Base-by-base conservation (phyloP, 345 rosid species). In the Noccaea caerulescens region DNA sequence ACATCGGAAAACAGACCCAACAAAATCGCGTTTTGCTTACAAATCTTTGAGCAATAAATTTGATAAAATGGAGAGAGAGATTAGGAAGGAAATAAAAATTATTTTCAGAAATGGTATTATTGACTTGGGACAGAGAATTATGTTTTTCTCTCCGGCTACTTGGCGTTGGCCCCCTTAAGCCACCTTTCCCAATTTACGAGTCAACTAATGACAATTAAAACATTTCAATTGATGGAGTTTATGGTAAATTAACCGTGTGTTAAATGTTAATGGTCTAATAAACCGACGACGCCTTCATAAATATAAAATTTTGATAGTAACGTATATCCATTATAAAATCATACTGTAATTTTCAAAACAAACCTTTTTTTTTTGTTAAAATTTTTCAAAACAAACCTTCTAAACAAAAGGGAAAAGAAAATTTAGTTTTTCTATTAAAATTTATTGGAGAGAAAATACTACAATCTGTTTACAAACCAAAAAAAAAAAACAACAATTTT, bases 1-100 rank as follows among this genome's bases (percentile, higher is more conserved):
- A 63, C 88, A 82, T 82, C 67, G 56, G n/a, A 8, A 16, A 18
- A 54, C 69, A 65, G 44, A 36, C 30, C 30, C 34, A 53, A 53
- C 11, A 33, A 59, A 68, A 54, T 58, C 58, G 53, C 52, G 30
- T 60, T 25, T 56, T 58, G 2, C 18, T 42, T 32, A 46, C 7
- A 6, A 50, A 34, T 56, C 20, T 49, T 4, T 0, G 11, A 45
- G 58, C 63, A 10, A 54, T 58, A 12, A 68, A 20, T 41, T 66
- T 10, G 62, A 16, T 49, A 33, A 61, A 72, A 30, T 6, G 56
- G 57, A 47, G 59, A 37, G 30, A 41, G 13, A 45, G 36, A 25
- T 54, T 6, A 23, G 5, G n/a, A 51, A 39, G 43, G 52, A 39
- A 32, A 51, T 2, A 0, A 42, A 60, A 16, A 0, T 27, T 27